Base-by-base conservation (phyloP, 2,329 filamentous ascomycete species). In the Pseudocercospora eumusae region DNA sequence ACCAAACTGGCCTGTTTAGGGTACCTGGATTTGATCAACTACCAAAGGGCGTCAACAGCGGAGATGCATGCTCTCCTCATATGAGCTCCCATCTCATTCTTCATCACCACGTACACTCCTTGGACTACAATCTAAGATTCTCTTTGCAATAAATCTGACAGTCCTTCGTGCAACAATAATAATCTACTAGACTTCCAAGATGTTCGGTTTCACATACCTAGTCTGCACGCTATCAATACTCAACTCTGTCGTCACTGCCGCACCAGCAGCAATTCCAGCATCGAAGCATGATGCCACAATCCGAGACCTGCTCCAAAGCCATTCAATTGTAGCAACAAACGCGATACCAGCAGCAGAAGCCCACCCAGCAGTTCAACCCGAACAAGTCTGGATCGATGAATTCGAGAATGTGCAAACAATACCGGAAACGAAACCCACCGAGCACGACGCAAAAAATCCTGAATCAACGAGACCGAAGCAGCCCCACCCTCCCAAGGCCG, bases 371-470 rank as follows among this genome's bases (percentile, higher is more conserved):
- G 15, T 49, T 27, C 47, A 56, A 42, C 25, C 47, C n/a, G 60
- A 58, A 18, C 18, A 60, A 13, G 25, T 63, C 28, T 63, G 61
- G 61, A 53, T 63, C 33, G 57, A 63, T 23, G 61, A 60, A 36
- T 63, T 63, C 36, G 61, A 47, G 13, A 63, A 63, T 23, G 52
- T 60, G 25, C 50, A 60, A 57, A 20, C 49, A 6, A 18, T 60
- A 10, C 57, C 55, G n/a, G 33, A 31, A 11, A 7, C 49, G 1
- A 53, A 50, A 3, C 15, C 59, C 15, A n/a, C 10, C 47, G 21
- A 31, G 5, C 15, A 28, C 23, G 13, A 52, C 11, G 4, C 11
- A 4, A 25, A 28, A 52, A 2, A 28, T 52, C 15, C 21, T 27
- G n/a, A 2, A 50, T 23, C 20, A 13, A 23, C 13, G 1, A 11